Evolutionary conservation across 257 asterid genomes (phyloP).

Genomic region (Schizonepeta tenuifolia): DNA sequence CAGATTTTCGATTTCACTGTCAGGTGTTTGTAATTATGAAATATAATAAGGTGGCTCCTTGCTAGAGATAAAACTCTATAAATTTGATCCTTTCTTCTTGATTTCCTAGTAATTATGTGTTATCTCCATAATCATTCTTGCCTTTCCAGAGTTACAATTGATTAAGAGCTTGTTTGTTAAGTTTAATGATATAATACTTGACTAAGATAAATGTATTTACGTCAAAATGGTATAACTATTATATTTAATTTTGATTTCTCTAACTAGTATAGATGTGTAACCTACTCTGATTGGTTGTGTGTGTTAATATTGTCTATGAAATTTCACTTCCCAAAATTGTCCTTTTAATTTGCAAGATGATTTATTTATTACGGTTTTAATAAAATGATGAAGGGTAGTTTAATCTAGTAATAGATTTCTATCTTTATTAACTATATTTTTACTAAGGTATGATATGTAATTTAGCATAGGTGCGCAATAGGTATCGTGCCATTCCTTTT

Average conservation of each 20-base stretch:
- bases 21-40: neutral
- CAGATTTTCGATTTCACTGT: neutral
- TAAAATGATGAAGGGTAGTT: neutral
- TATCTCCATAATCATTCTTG: neutral
- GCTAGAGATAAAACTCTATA: neutral
- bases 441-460: neutral
- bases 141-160: neutral
- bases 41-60: neutral
- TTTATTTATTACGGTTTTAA: neutral
- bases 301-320: neutral
- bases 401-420: neutral
- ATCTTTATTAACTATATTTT: neutral
- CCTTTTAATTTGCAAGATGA: neutral
- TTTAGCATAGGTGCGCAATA: neutral
- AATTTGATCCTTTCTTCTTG: neutral
- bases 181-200: neutral
- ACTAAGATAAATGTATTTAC: neutral
- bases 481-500: neutral
- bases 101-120: neutral
- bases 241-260: neutral
- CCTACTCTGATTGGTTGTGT: neutral
- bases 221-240: neutral
- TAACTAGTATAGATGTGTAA: neutral
- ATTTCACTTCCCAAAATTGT: neutral
- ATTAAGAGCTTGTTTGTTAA: neutral